Base-by-base conservation (phyloP, 1,284 basidiomycete species). In the Cutaneotrichosporon mucoides region DNA sequence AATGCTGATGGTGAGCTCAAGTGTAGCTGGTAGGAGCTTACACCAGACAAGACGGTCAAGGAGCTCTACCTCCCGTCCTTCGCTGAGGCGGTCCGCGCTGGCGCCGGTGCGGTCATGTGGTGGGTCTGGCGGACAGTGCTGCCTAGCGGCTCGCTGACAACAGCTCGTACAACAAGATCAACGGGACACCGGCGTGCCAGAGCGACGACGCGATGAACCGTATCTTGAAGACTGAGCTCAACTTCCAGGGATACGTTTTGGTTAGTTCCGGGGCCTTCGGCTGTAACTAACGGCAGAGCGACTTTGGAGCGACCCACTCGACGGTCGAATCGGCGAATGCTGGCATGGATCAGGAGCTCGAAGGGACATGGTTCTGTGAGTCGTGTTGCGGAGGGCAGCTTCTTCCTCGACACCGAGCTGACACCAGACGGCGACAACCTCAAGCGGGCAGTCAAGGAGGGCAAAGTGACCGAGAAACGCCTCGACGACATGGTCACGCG, bases 131-230 rank as follows among this genome's bases (percentile, higher is more conserved):
- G 6, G 43, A 8, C n/a, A 44, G 43, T 44, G 12, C 43, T 44
- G 37, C n/a, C n/a, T n/a, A n/a, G n/a, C n/a, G n/a, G n/a, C n/a
- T n/a, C n/a, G n/a, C n/a, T n/a, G 13, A 15, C 15, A n/a, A 10
- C 36, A 69, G 70, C 68, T 73, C 72, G 79, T 88, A 85, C 24
- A 84, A 87, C 56, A 73, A 84, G 41, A 79, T 92, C 69, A 92
- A 93, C 73, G 85, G 84, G 38, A 89, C 87, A 0, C 88, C 86
- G 60, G 86, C 89, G 1, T 92, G 89, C 74, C 85, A 90, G 73
- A 90, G 89, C 70, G 82, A 86, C 68, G 83, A 86, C 66, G 81
- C 85, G 42, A 76, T 91, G 72, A 92, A 91, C 77, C 82, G 85
- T 57, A 81, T 92, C 42, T 80, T 93, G 61, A 93, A 93, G 79